These are phyloP conservation scores for Populus ilicifolia DNA, from an alignment of 345 rosid species.

Conservation along the genomic window DNA sequence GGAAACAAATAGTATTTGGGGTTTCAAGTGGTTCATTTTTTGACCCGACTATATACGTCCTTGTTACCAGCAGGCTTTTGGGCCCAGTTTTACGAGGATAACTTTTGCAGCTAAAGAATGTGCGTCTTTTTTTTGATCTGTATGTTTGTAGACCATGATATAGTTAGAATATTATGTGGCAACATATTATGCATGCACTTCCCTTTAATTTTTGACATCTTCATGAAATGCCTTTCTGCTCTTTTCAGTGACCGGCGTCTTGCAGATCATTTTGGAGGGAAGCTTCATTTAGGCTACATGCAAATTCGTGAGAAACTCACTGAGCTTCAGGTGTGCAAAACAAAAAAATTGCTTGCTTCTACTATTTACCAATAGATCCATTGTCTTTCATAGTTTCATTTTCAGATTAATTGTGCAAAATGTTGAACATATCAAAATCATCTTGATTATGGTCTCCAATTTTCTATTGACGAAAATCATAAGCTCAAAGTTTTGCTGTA, in stretches of 20 bases:
- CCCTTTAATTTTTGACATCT: conserved; percentile 17
- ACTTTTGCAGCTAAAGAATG: conserved; percentile 99
- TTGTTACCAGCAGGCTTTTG: conserved; percentile 99
- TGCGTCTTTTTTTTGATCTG: conserved; percentile 90
- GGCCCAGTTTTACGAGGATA: conserved; percentile 99
- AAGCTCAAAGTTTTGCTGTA: background rate
- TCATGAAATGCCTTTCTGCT: conserved; percentile 21
- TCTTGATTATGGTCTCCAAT: background rate
- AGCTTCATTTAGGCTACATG: conserved; percentile 96
- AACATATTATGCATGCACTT: conserved; percentile 6
- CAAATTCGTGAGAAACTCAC: conserved; percentile 91
- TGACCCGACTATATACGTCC: conserved; percentile 91
- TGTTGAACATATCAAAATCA: background rate
- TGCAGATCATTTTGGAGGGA: conserved; percentile 99
- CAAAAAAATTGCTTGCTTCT: background rate
- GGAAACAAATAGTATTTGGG: conserved; percentile 57
- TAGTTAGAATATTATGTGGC: conserved; percentile 42
- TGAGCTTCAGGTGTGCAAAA: conserved; percentile 72
- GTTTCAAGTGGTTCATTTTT: conserved; percentile 89
- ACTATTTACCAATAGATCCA: background rate
- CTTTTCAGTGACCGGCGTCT: conserved; percentile 91
- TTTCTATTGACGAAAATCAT: background rate
- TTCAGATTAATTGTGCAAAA: background rate
- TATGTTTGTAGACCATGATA: conserved; percentile 57
- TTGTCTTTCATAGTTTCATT: background rate